Conservation (phyloP, 108 stramenopile species). For the Cyclostephanos tholiformis region DNA sequence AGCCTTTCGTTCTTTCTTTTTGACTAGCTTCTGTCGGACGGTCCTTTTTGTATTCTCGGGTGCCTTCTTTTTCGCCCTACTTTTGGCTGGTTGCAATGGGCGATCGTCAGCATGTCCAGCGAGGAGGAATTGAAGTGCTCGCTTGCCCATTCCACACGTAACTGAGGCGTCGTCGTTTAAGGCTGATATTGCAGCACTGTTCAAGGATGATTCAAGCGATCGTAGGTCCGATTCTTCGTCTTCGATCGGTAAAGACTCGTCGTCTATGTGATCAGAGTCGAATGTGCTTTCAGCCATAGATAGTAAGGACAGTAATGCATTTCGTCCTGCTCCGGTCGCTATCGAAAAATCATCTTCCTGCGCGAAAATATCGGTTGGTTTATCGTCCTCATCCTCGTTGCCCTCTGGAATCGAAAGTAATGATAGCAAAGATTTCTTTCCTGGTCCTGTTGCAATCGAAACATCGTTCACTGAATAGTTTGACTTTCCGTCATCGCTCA, state of each 20-base stretch:
- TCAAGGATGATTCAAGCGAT: neutral
- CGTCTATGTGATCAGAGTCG: slow-evolving; percentile 13
- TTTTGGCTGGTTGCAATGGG: neutral
- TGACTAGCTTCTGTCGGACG: neutral
- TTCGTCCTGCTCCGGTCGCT: slow-evolving; percentile 28
- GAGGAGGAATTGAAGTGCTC: slow-evolving; percentile 21
- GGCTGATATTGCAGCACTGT: neutral
- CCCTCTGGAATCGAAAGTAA: neutral
- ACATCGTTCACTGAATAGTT: neutral
- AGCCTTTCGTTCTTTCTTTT: neutral
- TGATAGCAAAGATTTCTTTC: slow-evolving; percentile 7
- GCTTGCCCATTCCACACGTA: slow-evolving; percentile 26
- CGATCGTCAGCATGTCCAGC: slow-evolving; percentile 12
- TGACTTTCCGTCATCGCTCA: neutral
- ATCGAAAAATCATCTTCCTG: slow-evolving; percentile 29
- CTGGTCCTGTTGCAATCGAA: slow-evolving; percentile 4
- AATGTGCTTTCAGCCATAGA: slow-evolving; percentile 19
- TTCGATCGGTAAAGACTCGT: slow-evolving; percentile 2
- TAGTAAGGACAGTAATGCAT: slow-evolving; percentile 26
- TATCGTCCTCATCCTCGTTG: neutral
- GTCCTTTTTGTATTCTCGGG: neutral
- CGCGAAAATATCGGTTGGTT: neutral
- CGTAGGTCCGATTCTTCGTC: neutral
- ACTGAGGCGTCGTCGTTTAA: slow-evolving; percentile 15
- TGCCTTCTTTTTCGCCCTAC: slow-evolving; percentile 4